Evolutionary conservation across 257 asterid genomes (phyloP).

Genomic region (Haberlea rhodopensis): DNA sequence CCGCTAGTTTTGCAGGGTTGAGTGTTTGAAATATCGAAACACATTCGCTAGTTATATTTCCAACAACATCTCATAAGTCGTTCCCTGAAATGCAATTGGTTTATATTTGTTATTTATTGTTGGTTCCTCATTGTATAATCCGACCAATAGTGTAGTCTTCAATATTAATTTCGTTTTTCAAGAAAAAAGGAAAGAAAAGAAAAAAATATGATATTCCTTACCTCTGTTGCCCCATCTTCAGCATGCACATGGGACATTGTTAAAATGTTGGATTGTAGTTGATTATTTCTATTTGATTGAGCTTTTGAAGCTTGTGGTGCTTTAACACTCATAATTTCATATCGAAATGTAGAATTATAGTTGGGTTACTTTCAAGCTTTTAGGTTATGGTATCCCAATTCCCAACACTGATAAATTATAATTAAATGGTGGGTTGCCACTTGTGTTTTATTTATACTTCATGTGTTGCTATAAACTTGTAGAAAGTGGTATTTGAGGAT

Average conservation of each 20-base stretch:
- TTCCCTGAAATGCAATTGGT: neutral
- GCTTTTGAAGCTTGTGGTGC: neutral
- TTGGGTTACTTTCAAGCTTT: neutral
- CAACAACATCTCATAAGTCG: neutral
- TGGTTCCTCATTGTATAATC: neutral
- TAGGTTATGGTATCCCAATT: neutral
- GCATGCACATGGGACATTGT: too few relatives aligned
- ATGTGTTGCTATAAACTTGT: slow-evolving; percentile 28
- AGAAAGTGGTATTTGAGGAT: slow-evolving; percentile 73
- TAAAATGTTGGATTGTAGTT: neutral
- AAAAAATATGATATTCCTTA: too few relatives aligned
- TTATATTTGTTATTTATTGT: neutral
- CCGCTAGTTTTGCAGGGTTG: neutral
- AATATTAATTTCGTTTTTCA: neutral
- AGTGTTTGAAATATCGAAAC: too few relatives aligned
- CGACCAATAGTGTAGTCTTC: neutral
- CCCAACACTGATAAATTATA: neutral
- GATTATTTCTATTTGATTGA: neutral
- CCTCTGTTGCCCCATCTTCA: too few relatives aligned
- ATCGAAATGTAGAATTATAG: too few relatives aligned
- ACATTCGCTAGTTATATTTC: too few relatives aligned
- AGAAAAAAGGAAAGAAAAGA: too few relatives aligned
- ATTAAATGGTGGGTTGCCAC: neutral
- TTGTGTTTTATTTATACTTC: neutral
- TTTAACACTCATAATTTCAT: too few relatives aligned